Conservation (phyloP, 1,139 yeast species). For the Yamadazyma kanchanaburiensis region DNA sequence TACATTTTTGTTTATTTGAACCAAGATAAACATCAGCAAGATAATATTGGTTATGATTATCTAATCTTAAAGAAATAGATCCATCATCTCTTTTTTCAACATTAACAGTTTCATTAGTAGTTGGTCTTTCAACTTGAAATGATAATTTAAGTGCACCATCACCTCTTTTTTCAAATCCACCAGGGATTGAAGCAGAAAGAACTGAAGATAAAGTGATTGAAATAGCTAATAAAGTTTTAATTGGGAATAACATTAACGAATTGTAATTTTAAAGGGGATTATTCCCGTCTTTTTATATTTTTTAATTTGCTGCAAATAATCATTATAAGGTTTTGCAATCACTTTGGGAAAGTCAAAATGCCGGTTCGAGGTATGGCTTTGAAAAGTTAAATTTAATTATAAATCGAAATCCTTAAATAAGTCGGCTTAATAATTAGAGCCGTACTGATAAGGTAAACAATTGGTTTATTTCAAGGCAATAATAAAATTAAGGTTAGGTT, state of each 20-base stretch:
- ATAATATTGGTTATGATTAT: slow-evolving; percentile 36
- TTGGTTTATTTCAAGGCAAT: no score
- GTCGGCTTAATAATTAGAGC: no score
- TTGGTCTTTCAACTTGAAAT: slow-evolving; percentile 8
- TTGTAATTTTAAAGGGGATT: no score
- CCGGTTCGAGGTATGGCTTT: no score
- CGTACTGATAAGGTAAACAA: no score
- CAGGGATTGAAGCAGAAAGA: slow-evolving; percentile 7
- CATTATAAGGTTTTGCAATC: no score
- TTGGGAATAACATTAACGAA: slow-evolving; percentile 6
- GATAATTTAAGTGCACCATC: slow-evolving; percentile 11
- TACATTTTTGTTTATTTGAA: slow-evolving; percentile 24
- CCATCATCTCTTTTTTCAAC: slow-evolving; percentile 2
- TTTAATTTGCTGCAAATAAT: no score
- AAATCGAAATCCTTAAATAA: no score
- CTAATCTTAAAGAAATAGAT: slow-evolving; percentile 3
- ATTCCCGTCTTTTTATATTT: no score
- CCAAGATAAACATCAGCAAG: slow-evolving; percentile 40
- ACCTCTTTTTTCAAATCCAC: slow-evolving; percentile 11
- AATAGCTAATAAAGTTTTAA: slow-evolving; percentile 9
- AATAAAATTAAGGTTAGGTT: no score
- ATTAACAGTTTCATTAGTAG: not conserved
- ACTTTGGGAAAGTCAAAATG: no score
- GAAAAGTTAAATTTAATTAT: no score
- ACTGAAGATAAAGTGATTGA: slow-evolving; percentile 7